Base-by-base conservation (phyloP, 2,329 filamentous ascomycete genomes). In the Aspergillus clavatus region DNA sequence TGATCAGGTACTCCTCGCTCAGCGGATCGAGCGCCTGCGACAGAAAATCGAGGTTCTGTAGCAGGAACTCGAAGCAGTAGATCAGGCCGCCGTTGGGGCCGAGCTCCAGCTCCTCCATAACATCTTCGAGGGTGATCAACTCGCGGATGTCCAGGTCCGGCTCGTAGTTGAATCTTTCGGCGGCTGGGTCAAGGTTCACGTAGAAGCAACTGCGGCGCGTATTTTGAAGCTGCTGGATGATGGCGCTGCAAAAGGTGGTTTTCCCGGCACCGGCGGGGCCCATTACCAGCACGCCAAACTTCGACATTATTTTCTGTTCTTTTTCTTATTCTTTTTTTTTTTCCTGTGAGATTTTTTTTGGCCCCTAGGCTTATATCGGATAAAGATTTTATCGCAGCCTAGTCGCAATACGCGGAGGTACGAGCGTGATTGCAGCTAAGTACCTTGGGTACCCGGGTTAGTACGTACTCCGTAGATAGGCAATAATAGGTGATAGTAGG, bases 141-240 rank as follows among this genome's bases (percentile, higher is more conserved):
- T 96, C 89, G 68, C 89, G 91, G 76, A 96, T 96, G 70, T 96
- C 90, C 61, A 95, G 82, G 67, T 95, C 90, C 18, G 90, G 93
- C 57, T 87, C 78, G 72, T 95, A 95, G 61, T 85, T 84, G 69
- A 98, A 97, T 39, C 84, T 79, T 70, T 96, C 90, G 64, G 93
- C 93, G 45, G 93, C 93, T 5, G 93, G 93, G 68, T 98, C 93
- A 61, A 98, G 88, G 72, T 98, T 98, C 65, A 98, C 86, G 72
- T 97, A 98, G 78, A 94, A 95, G 69, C 87, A 87, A 40, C 89
- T 94, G n/a, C 90, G 87, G 45, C 88, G 87, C 69, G 88, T 90
- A 64, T 89, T 86, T 59, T 88, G 83, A 21, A 97, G 83, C 63
- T 97, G 89, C 49, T 93, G 89, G 66, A 97, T 96, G 59, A 98